These are phyloP conservation scores for Exophiala calicioides DNA, from an alignment of 2,329 filamentous ascomycete species.

Conservation along the genomic window DNA sequence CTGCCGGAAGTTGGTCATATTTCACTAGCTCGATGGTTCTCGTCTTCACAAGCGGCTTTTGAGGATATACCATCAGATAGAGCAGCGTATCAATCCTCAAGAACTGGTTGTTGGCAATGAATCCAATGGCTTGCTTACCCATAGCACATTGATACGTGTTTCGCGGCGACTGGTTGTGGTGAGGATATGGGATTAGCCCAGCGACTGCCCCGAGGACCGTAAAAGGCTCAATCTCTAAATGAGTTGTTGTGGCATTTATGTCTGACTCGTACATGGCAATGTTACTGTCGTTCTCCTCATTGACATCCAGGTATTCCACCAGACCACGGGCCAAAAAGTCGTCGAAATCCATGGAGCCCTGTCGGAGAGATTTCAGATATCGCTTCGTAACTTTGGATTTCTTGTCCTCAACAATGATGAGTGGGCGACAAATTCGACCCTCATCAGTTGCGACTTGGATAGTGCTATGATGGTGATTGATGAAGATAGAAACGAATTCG, in stretches of 20 bases:
- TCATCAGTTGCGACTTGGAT: conserved; percentile 97
- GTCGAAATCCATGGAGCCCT: conserved; percentile 85
- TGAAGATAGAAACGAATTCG: conserved; percentile 93
- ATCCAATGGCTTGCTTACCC: conserved; percentile 99
- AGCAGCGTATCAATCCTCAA: conserved; percentile 93
- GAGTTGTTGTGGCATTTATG: conserved; percentile 80
- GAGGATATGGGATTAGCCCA: conserved; percentile 93
- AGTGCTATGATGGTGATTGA: conserved; percentile 87
- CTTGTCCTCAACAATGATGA: conserved; percentile 90
- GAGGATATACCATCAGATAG: conserved; percentile 96
- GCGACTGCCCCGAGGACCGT: conserved; percentile 94
- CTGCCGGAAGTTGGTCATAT: conserved; percentile 95
- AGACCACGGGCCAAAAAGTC: conserved; percentile 88
- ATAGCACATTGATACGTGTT: too few relatives aligned
- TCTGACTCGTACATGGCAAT: conserved; percentile 88
- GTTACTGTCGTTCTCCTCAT: conserved; percentile 95
- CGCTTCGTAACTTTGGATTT: conserved; percentile 76
- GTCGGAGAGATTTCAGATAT: conserved; percentile 78
- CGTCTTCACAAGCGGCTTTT: conserved; percentile 95
- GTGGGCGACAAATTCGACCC: conserved; percentile 90
- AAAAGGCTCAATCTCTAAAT: conserved; percentile 97
- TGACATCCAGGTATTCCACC: conserved; percentile 93
- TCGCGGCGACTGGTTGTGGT: too few relatives aligned
- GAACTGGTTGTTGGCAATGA: conserved; percentile 97
- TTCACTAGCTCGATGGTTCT: conserved; percentile 95